Evolutionary conservation across 352 stramenopile species (phyloP).

Genomic region (Phytophthora fragariaefolia): DNA sequence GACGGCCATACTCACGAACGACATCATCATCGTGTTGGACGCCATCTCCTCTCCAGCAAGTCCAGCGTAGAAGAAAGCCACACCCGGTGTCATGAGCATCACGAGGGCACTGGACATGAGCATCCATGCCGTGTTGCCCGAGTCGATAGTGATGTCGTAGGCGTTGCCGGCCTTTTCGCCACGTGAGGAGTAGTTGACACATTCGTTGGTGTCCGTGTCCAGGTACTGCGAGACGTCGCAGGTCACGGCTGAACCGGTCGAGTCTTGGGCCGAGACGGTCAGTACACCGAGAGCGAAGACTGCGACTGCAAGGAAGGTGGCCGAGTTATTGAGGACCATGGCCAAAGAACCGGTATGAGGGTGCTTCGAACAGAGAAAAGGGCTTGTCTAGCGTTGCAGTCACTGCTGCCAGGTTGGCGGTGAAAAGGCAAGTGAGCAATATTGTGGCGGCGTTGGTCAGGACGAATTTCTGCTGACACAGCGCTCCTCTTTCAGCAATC

Average conservation of each 20-base stretch:
- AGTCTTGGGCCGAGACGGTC: constrained; percentile 35
- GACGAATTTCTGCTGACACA: background rate
- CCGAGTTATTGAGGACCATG: constrained; percentile 18
- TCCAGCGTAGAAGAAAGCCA: constrained; percentile 86
- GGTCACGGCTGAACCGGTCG: constrained; percentile 25
- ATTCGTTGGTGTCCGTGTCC: constrained; percentile 41
- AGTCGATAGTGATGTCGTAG: constrained; percentile 44
- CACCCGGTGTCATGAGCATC: constrained; percentile 80
- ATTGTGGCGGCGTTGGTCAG: background rate
- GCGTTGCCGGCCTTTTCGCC: constrained; percentile 43
- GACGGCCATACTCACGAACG: constrained; percentile 75
- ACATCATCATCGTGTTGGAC: constrained; percentile 87
- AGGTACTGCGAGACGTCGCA: constrained; percentile 51
- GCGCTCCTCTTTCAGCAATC: background rate
- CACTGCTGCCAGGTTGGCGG: background rate
- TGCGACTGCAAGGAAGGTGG: constrained; percentile 1
- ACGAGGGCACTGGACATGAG: constrained; percentile 62
- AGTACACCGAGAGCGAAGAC: constrained; percentile 27
- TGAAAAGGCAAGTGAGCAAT: background rate
- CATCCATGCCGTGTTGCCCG: constrained; percentile 78
- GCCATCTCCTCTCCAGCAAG: constrained; percentile 78
- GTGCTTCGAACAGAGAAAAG: background rate
- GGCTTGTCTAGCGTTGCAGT: background rate
- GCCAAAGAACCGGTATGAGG: no score
- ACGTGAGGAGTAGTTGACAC: constrained; percentile 43